Percentiles rank a stretch among this genome's conserved stretches.
Evolutionary conservation across 176 grass and related monocot species (phyloP).

Genomic region (Hsuehochloa calcarea): DNA sequence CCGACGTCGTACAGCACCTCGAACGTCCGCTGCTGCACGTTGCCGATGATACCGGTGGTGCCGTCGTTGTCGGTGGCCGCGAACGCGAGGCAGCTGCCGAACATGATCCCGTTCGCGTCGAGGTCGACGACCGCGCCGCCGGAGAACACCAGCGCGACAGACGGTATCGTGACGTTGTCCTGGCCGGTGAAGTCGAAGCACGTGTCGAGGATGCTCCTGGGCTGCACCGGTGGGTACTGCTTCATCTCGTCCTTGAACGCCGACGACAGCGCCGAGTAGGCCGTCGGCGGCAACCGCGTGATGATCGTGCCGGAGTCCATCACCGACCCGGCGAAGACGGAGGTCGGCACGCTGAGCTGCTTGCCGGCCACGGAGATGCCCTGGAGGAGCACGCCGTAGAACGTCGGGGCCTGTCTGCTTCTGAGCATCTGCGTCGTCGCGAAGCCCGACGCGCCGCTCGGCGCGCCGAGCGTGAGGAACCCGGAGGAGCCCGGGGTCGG

Average conservation of each 20-base stretch:
- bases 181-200: slow-evolving; percentile 56
- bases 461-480: slow-evolving; percentile 59
- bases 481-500: slow-evolving; percentile 34
- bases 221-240: slow-evolving; percentile 7
- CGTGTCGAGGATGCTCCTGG: slow-evolving; percentile 40
- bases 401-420: slow-evolving; percentile 41
- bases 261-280: slow-evolving; percentile 56
- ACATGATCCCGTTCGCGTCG: slow-evolving; percentile 48
- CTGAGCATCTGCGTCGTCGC: slow-evolving; percentile 44
- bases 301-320: slow-evolving; percentile 87
- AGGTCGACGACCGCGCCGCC: slow-evolving; percentile 37
- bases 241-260: slow-evolving; percentile 63
- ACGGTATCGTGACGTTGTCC: slow-evolving; percentile 31
- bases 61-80: slow-evolving; percentile 33
- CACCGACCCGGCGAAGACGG: slow-evolving; percentile 48
- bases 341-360: slow-evolving; percentile 13
- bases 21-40: slow-evolving; percentile 84
- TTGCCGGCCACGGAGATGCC: slow-evolving; percentile 49
- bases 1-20: slow-evolving; percentile 70
- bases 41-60: slow-evolving; percentile 56
- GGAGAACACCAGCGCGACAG: slow-evolving; percentile 45
- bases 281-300: slow-evolving; percentile 50
- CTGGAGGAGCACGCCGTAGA: slow-evolving; percentile 53
- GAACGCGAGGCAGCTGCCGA: slow-evolving; percentile 75
- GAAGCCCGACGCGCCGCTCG: background rate